Base-by-base conservation (phyloP, 371 early-diverging fungal genomes). In the Blakeslea trispora region DNA sequence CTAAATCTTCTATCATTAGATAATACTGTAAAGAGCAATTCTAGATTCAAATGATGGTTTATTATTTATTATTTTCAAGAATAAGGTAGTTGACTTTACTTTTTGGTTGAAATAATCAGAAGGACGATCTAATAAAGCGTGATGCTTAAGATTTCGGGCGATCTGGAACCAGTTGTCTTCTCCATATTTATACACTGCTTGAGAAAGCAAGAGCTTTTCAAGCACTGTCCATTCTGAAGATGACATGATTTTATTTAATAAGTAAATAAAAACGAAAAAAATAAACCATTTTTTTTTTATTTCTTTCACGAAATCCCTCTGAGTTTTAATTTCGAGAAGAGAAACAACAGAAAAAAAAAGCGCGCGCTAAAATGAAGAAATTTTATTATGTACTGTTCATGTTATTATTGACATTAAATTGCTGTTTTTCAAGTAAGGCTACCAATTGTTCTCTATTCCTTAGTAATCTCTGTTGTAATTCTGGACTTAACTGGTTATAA, bases 151-250 rank as follows among this genome's bases (percentile, higher is more conserved):
- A 41, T 73, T 74, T 32, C 77, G 72, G 28, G 84, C 74, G 43
- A 86, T 78, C 22, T 79, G 73, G 17, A 75, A 66, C 86, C 86
- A 88, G 50, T 79, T 77, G 45, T 81, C 79, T 59, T 81, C 85
- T n/a, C 86, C 83, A 68, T 76, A 74, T 53, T 84, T 84, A 63
- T 84, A 82, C 37, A 86, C 87, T 32, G 84, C 76, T 57, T 88
- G 88, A 18, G 76, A 82, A 15, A 88, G 72, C 13, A 88, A 57
- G 18, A 86, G 62, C 42, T 81, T 82, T 52, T 88, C 88, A 48
- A 86, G 72, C 11, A 74, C 61, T 11, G 83, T 75, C 86, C 86
- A 86, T 52, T 64, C 65, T n/a, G 44, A 22, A 10, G 63, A 57
- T 35, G 63, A 40, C 63, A 63, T 63, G n/a, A n/a, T n/a, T n/a